Evolutionary conservation across 1,284 basidiomycete species (phyloP).

Genomic region (Ustilago trichophora): DNA sequence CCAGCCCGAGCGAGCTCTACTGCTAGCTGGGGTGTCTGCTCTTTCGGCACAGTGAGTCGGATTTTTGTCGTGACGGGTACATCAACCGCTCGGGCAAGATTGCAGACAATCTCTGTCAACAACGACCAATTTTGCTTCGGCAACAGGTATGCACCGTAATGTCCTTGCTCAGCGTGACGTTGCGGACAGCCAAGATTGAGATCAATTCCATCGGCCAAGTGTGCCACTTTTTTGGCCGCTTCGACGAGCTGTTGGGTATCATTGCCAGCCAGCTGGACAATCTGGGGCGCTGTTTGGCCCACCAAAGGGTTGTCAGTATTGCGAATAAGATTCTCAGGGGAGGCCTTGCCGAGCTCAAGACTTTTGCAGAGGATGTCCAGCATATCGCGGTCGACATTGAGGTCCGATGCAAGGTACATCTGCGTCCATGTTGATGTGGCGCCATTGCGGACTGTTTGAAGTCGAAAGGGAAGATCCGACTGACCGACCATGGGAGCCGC

Average conservation of each 20-base stretch:
- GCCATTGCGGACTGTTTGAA: slow-evolving; percentile 51
- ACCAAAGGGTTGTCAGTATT: neutral
- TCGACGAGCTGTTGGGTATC: slow-evolving; percentile 72
- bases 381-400: slow-evolving; percentile 24
- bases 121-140: slow-evolving; percentile 75
- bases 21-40: slow-evolving; percentile 73
- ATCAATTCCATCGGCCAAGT: slow-evolving; percentile 72
- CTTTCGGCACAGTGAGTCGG: slow-evolving; percentile 69
- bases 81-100: slow-evolving; percentile 54
- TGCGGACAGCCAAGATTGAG: slow-evolving; percentile 77
- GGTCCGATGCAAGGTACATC: slow-evolving; percentile 47
- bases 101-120: slow-evolving; percentile 74
- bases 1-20: slow-evolving; percentile 73
- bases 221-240: slow-evolving; percentile 73
- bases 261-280: slow-evolving; percentile 78
- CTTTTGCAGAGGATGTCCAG: slow-evolving; percentile 33
- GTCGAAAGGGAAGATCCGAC: slow-evolving; percentile 58
- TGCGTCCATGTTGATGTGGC: slow-evolving; percentile 59
- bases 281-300: slow-evolving; percentile 68
- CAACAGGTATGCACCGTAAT: slow-evolving; percentile 78
- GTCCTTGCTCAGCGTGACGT: slow-evolving; percentile 74
- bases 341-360: slow-evolving; percentile 32
- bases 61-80: slow-evolving; percentile 75
- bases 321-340: slow-evolving; percentile 17
- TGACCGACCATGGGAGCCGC: slow-evolving; percentile 60